Conservation (phyloP, 2,329 filamentous ascomycete genomes). For the Ascosphaera apis region DNA sequence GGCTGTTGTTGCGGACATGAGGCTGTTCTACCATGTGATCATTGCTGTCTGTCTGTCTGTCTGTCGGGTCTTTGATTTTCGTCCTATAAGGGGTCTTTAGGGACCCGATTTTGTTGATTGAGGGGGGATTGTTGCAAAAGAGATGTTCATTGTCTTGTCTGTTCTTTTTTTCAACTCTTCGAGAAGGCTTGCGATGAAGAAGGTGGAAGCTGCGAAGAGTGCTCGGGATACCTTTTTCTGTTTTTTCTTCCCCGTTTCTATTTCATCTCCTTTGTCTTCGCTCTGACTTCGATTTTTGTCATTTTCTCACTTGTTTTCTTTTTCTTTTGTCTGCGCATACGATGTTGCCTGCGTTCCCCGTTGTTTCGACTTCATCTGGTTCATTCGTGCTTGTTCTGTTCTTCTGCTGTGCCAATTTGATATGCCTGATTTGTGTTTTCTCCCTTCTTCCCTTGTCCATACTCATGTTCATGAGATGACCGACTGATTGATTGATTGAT, state of each 20-base stretch:
- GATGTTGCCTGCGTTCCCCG: background rate
- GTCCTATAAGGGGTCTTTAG: too few species aligned
- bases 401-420: background rate
- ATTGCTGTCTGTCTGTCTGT: too few species aligned
- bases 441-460: slow-evolving; percentile 1
- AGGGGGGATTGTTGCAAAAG: too few species aligned
- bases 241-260: slow-evolving; percentile 5
- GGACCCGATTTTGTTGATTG: too few species aligned
- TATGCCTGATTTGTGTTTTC: slow-evolving; percentile 1
- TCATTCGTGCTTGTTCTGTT: background rate
- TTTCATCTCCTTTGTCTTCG: slow-evolving; percentile 2
- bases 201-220: slow-evolving; percentile 4
- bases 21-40: too few species aligned
- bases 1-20: too few species aligned
- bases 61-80: too few species aligned
- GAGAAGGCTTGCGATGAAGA: too few species aligned
- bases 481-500: too few species aligned
- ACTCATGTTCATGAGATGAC: background rate
- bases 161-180: slow-evolving; percentile 1
- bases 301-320: slow-evolving; percentile 5
- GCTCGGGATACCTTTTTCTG: slow-evolving; percentile 6
- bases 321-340: background rate
- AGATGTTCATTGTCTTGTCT: too few species aligned
- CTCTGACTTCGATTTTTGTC: background rate
- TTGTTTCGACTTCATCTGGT: background rate